These are phyloP conservation scores for Cladophialophora yegresii DNA, from an alignment of 2,329 filamentous ascomycete species.

Conservation along the genomic window DNA sequence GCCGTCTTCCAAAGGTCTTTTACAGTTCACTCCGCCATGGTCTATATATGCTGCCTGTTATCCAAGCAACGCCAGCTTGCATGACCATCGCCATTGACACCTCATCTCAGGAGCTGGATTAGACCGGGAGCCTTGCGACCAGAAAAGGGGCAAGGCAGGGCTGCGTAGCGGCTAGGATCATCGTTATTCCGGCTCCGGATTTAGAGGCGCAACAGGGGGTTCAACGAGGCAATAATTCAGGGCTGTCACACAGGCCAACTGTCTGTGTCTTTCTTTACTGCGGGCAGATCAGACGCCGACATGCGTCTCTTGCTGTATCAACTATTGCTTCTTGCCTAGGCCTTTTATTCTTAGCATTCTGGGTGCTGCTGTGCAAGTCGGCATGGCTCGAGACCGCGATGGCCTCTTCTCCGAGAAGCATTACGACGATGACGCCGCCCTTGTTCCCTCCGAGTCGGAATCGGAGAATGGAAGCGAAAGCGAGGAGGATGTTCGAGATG, in stretches of 20 bases:
- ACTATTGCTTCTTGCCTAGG: not conserved
- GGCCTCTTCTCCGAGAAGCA: slow-evolving; percentile 31
- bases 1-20: not conserved
- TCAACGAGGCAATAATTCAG: not conserved
- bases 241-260: not conserved
- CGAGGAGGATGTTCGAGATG: slow-evolving; percentile 17
- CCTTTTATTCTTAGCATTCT: not conserved
- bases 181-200: not conserved
- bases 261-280: not conserved
- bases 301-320: not conserved
- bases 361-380: not conserved
- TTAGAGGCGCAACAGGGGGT: not conserved
- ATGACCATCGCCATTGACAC: not conserved
- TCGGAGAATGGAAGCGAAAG: slow-evolving; percentile 22
- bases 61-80: too few species aligned
- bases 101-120: too few species aligned
- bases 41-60: not conserved
- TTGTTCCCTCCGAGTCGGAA: slow-evolving; percentile 25
- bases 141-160: too few species aligned
- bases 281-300: not conserved
- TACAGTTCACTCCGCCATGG: not conserved
- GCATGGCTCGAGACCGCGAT: slow-evolving; percentile 27
- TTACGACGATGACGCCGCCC: slow-evolving; percentile 33
- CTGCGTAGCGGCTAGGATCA: not conserved
- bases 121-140: too few species aligned